Base-by-base conservation (phyloP, 1,139 yeast species). In the Lodderomyces elongisporus region DNA sequence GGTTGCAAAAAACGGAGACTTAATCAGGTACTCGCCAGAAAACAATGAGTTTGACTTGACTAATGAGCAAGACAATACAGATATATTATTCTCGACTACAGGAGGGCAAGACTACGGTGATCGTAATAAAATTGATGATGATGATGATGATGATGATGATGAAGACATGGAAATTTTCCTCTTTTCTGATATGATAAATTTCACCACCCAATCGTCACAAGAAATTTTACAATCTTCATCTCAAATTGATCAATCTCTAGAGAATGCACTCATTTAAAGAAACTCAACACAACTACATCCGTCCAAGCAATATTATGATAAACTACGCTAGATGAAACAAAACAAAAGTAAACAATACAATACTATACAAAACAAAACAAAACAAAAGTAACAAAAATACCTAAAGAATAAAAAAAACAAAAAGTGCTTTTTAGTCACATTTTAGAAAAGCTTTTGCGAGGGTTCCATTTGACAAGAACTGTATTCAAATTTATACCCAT, bases 401-500 rank as follows among this genome's bases (percentile, higher is more conserved):
- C n/a, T n/a, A n/a, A n/a, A n/a, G n/a, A n/a, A n/a, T n/a, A n/a
- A n/a, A n/a, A n/a, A n/a, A n/a, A n/a, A n/a, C n/a, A n/a, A n/a
- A n/a, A n/a, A n/a, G n/a, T n/a, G n/a, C n/a, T n/a, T n/a, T n/a
- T n/a, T n/a, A n/a, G n/a, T n/a, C n/a, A n/a, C 23, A 17, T 12
- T 21, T 20, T 17, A 16, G 35, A 33, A 52, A 27, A 59, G 46
- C 31, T 47, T 47, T 25, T 45, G 49, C 9, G 63, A 51, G 14
- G 69, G 67, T 31, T 49, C 55, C 20, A 46, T 32, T 40, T 59
- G 65, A 41, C 62, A 53, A 35, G 56, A 47, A 26, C 42, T 52
- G 20, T 45, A 47, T 35, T 64, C 70, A 42, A 62, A 58, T 40
- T 54, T 58, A 45, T 64, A 66, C 4, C 63, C 68, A 42, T 54